Base-by-base conservation (phyloP, 768 basidiomycete species). In the Suillus occidentalis region DNA sequence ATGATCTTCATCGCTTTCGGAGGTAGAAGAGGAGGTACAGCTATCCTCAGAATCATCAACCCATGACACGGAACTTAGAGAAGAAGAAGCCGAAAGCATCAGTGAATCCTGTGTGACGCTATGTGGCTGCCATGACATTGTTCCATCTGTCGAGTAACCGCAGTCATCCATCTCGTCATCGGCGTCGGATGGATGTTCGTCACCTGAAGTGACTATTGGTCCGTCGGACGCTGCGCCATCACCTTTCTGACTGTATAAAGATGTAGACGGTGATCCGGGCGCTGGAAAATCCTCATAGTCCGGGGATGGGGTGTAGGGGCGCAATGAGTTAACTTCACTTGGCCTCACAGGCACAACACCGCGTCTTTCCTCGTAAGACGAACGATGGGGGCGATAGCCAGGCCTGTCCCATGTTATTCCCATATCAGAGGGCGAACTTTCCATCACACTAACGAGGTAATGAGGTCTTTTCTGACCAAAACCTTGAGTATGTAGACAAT, bases 281-380 rank as follows among this genome's bases (percentile, higher is more conserved):
- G 66, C 18, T 70, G 68, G 0, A 70, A 64, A 43, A 49, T 28
- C 63, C 58, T 71, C 9, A 69, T 67, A 25, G 58, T 71, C 72
- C 49, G 71, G 68, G 0, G 72, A 72, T 1, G 67, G 74, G 34
- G 71, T 66, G 36, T 71, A 65, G 0, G 74, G 72, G 49, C 72
- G 61, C 31, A 75, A 67, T 4, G 66, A 62, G 67, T 75, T 77
- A 5, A 77, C 64, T 49, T 77, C 67, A 42, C 67, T 69, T 4
- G 73, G 75, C 7, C 63, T 59, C 6, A 77, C 75, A 1, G 68
- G 64, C 1, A 74, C 62, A 0, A 58, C 62, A 2, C 72, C 72
- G 14, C 70, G 72, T 28, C 64, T 60, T 25, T 75, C 73, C 47
- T 76, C 75, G 40, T 69, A 67, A 1, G 75, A 68, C 25, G 69